Percentiles rank a stretch among this genome's conserved stretches.
phyloP scores from a whole-genome alignment of 1,284 basidiomycete genomes.

The Tilletia setariae region DNA sequence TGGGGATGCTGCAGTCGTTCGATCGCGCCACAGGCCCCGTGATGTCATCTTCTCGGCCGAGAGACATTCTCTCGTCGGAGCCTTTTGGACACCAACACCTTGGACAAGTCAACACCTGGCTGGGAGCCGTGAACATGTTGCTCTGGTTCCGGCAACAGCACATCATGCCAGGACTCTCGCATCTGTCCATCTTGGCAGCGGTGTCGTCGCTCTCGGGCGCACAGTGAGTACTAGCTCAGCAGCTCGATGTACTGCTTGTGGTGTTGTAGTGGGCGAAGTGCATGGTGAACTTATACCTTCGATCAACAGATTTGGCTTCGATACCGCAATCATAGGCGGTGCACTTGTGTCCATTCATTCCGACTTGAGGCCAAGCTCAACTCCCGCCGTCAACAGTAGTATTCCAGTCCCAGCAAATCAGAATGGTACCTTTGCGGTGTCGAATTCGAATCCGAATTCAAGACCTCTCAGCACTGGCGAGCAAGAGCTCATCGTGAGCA shows the following conservation, averaged over 20 bases:
- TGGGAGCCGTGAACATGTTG: too few species aligned
- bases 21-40: too few species aligned
- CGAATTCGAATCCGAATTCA: not conserved
- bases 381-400: too few species aligned
- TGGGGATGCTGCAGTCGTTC: too few species aligned
- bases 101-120: too few species aligned
- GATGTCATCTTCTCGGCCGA: too few species aligned
- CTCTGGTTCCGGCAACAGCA: too few species aligned
- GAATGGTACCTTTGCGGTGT: not conserved
- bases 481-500: conserved; percentile 44
- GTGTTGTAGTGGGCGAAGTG: not conserved
- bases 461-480: conserved; percentile 34
- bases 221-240: conserved; percentile 6
- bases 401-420: not conserved
- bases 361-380: not conserved
- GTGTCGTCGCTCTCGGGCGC: conserved; percentile 11
- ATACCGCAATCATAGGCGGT: not conserved
- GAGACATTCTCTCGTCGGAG: too few species aligned
- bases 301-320: conserved; percentile 9
- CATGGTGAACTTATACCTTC: not conserved
- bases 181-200: not conserved
- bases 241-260: not conserved
- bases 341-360: conserved; percentile 9
- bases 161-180: not conserved
- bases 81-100: too few species aligned